phyloP scores from a whole-genome alignment of 768 basidiomycete genomes.

The Lactarius sp. region DNA sequence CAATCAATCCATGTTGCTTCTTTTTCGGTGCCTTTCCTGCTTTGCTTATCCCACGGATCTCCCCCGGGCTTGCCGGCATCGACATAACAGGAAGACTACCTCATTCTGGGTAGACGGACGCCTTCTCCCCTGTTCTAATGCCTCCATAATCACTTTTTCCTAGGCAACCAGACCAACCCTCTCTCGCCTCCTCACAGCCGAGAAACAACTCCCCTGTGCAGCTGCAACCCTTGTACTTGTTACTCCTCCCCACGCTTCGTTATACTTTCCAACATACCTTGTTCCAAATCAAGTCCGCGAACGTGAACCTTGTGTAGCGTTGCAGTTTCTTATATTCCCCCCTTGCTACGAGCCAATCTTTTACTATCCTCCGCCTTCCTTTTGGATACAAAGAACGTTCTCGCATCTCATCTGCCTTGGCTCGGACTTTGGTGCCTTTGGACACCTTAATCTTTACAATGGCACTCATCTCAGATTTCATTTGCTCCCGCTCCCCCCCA shows the following conservation, averaged over 20 bases:
- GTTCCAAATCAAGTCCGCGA: constrained; percentile 5
- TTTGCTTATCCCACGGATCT: not conserved
- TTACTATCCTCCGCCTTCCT: not conserved
- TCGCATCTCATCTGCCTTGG: not conserved
- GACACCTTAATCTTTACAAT: not conserved
- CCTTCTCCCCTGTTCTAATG: not conserved
- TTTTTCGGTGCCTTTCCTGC: not conserved
- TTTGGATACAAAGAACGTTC: constrained; percentile 1
- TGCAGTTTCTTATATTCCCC: not conserved
- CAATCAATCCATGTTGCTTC: not conserved
- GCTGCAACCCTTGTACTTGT: not conserved
- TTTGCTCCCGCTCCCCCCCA: not conserved
- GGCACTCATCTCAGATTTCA: not conserved
- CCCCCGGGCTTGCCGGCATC: not conserved
- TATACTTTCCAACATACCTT: constrained; percentile 3
- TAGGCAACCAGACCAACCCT: not conserved
- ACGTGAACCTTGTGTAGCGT: not conserved
- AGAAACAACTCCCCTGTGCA: not conserved
- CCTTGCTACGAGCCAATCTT: constrained; percentile 1
- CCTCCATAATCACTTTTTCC: not conserved
- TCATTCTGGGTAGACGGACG: not conserved
- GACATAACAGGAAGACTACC: not conserved
- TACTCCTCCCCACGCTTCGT: not conserved
- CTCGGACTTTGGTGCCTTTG: not conserved
- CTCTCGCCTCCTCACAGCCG: not conserved